Evolutionary conservation across 2,329 filamentous ascomycete species (phyloP), one percentile per base, ranked within the genome.

Genomic region (Pyricularia sp.): DNA sequence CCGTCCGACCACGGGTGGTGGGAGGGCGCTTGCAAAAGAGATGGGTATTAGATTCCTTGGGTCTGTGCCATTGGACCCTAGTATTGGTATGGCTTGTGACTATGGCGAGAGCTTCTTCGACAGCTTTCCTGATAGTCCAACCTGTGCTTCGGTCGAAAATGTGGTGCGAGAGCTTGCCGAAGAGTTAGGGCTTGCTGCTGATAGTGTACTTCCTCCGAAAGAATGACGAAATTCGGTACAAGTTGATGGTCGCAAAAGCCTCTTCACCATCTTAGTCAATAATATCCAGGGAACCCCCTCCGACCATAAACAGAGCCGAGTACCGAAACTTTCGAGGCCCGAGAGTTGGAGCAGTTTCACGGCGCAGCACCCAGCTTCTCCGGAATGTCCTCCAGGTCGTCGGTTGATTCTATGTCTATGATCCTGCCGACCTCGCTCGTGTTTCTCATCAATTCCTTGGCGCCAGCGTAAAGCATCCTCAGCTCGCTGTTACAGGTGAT

Each of bases 21-120:
- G 90, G 2, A 82, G 82, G 65, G 86, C 84, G 57, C 76, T 99
- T 68, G 93, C 94, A 1, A 82, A 88, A 73, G 93, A 97, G 75
- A 91, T 93, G 82, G 84, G 83, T 1, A 89, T 99, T 16, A 90
- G 90, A 0, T 99, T 96, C 74, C 76, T 99, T 30, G 94, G 94
- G 0, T 84, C 89, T 13, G 93, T 99, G 13, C 94, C 94, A 49
- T 78, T 99, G 64, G 94, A 99, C 72, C 93, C 94, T 3, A 82
- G 93, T 67, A 96, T 99, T 69, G 90, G 94, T 9, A 96, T 97
- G 90, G 89, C 93, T 2, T 97, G 93, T 72, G 94, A 99, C 75
- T 97, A 90, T 75, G 94, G 96, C 5, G 94, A 99, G 83, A 97
- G 92, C 76, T 99, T 96, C 76, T 90, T 97, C 72, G 93, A 97